These are phyloP conservation scores for Sinapis alba DNA, from an alignment of 441 rosid genomes.

Conservation along the genomic window DNA sequence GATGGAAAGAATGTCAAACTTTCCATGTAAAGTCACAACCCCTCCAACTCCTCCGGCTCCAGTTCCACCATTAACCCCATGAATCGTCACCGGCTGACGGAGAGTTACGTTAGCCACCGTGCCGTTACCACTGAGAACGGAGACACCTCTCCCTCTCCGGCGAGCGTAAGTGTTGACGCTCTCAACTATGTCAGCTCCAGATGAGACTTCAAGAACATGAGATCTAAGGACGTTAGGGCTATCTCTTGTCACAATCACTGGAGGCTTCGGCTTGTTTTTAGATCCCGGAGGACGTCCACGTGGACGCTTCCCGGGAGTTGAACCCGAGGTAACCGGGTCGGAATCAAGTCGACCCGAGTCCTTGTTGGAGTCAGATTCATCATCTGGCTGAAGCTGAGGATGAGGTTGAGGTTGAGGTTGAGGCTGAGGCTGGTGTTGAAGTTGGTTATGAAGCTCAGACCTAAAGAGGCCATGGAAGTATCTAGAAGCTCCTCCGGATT, in stretches of 20 bases:
- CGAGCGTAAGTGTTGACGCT: slow-evolving; percentile 60
- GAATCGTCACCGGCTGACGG: slow-evolving; percentile 50
- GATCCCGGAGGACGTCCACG: slow-evolving; percentile 75
- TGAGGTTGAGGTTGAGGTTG: slow-evolving; percentile 14
- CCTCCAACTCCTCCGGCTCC: slow-evolving; percentile 38
- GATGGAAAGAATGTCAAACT: slow-evolving; percentile 61
- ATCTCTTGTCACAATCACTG: slow-evolving; percentile 63
- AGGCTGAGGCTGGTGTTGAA: slow-evolving; percentile 18
- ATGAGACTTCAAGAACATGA: slow-evolving; percentile 63
- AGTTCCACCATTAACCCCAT: slow-evolving; percentile 39
- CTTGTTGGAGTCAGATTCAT: slow-evolving; percentile 40
- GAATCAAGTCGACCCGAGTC: slow-evolving; percentile 49
- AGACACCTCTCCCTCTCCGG: slow-evolving; percentile 59
- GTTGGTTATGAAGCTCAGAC: slow-evolving; percentile 46
- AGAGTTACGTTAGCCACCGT: slow-evolving; percentile 55
- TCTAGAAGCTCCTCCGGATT: slow-evolving; percentile 41
- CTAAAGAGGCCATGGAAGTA: slow-evolving; percentile 57
- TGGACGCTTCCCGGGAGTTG: slow-evolving; percentile 56
- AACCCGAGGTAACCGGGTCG: slow-evolving; percentile 48
- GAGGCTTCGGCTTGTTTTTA: slow-evolving; percentile 69
- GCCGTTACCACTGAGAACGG: slow-evolving; percentile 63
- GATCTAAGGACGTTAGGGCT: slow-evolving; percentile 69
- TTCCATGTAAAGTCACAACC: slow-evolving; percentile 63
- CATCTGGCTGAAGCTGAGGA: slow-evolving; percentile 39
- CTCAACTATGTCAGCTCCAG: slow-evolving; percentile 63